Evolutionary conservation across 331 rosid species (phyloP), one percentile per base, ranked within the genome.

Genomic region (Saraca asoca): DNA sequence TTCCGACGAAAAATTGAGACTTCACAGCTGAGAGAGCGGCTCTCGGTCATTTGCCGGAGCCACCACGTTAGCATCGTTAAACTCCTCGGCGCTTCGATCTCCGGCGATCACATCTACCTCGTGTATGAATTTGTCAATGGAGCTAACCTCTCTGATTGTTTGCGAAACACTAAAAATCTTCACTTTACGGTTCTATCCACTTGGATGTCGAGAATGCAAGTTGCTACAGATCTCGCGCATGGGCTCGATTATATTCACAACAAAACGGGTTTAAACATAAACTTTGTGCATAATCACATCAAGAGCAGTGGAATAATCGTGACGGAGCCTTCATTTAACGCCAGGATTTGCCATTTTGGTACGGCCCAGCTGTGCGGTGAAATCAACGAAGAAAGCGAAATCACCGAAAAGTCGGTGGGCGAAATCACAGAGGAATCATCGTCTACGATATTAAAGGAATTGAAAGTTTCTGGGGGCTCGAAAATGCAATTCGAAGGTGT

Each of bases 151-250:
- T 70, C 94, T 11, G 82, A 82, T 16, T 87, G 90, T 46, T 60
- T 93, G 39, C 78, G 95, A 8, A 93, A 84, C 64, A 33, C 74
- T 0, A 78, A 9, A 41, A 90, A 80, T 62, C 68, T 69, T 0
- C 58, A 68, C 29, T 93, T 82, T 77, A 87, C 98, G 0, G 88
- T 93, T 11, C 82, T 90, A 2, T 72, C 85, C 20, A 85, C 79
- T 0, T 93, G 98, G 98, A 41, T 72, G 5, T 93, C 95, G n/a
- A 75, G 98, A 75, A 90, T 93, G 88, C 98, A 89, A 68, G 82
- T 90, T 11, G 98, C 96, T 6, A 70, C 96, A 0, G 96, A 93
- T 81, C 68, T 93, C 45, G 98, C 98, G 5, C 94, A 90, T 51
- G 98, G 87, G 0, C 80, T 93, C 14, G 95, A 90, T 75, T 93